Base-by-base conservation (phyloP, 1,284 basidiomycete species). In the Macrocybe sp. region DNA sequence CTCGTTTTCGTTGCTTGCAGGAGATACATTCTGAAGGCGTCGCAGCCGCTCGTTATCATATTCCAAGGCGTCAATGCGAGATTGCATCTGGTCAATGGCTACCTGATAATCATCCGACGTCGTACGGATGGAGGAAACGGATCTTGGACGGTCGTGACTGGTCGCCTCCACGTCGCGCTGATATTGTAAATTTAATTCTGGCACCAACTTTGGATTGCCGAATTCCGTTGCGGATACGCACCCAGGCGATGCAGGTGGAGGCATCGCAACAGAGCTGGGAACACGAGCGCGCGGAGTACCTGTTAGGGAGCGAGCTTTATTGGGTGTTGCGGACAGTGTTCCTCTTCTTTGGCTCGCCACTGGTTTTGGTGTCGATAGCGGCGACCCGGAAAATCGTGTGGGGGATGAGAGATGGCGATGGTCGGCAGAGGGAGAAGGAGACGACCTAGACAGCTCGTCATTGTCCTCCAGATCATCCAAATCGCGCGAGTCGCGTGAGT, bases 231-330 rank as follows among this genome's bases (percentile, higher is more conserved):
- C 31, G 41, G 30, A 48, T 40, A 29, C 48, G 58, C 14, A 47
- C 49, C 11, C 51, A 51, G 84, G 84, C 9, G 83, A 84, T 0
- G 80, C 70, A 10, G 87, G 87, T 2, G 87, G 87, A 2, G 86
- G 87, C 85, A 89, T 89, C 2, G 83, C 81, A 32, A 85, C 63
- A n/a, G 76, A 70, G 56, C 84, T 87, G n/a, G 85, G 83, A 51
- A 88, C 61, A 40, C 85, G 74, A 9, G 76, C 71, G 35, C 81
- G 76, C 35, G 83, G 81, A 7, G 81, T 83, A 49, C 62, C 72
- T 35, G 75, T 58, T 14, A 76, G 71, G 12, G 75, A 61, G 52
- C 81, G 70, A 42, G 68, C 61, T 56, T 74, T 80, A 10, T 63
- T 65, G 9, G 74, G 71, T 12, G 70, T 70, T 4, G 56, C 43